Base-by-base conservation (phyloP, 2,329 filamentous ascomycete genomes). In the Talaromyces sp. region DNA sequence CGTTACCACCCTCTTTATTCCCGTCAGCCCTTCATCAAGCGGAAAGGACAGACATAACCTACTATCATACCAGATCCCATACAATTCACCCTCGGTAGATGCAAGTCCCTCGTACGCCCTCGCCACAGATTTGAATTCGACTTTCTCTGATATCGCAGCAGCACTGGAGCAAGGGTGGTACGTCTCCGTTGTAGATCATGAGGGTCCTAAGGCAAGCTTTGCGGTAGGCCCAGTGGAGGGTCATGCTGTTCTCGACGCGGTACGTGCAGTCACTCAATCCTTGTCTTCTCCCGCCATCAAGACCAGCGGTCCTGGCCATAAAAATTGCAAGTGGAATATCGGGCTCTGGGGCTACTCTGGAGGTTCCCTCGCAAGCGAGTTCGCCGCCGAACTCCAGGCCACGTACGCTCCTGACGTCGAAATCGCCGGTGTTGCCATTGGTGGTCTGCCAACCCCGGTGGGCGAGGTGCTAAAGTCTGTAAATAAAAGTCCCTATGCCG, bases 311-410 rank as follows among this genome's bases (percentile, higher is more conserved):
- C 4, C 24, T 17, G 14, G 17, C 10, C 49, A 52, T 29, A 29
- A 29, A 29, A 4, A 29, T 27, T 3, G 26, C 7, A 24, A 50
- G n/a, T 60, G 58, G 58, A 31, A 55, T 21, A 41, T 60, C n/a
- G 52, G 52, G 17, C 53, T 60, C 2, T 60, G 53, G 53, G 58
- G 58, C 4, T 60, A 60, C 31, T 60, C 58, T 2, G 58, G 58
- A 5, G 58, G 58, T 29, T 60, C 58, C 11, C 52, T 60, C n/a
- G 53, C 58, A 27, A 60, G 52, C 21, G 58, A 60, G 50, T 56
- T 52, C n/a, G 58, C 58, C 8, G 58, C 58, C 9, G 58, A 60
- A 14, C 52, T 60, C 14, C 53, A 50, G 43, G 43, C 58, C 5
- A 29, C 58, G 3, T 60, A 60, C 6, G 58, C 58, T 2, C 58